These are phyloP conservation scores for Fusarium sp. DNA, from an alignment of 2,329 filamentous ascomycete genomes.

Conservation along the genomic window DNA sequence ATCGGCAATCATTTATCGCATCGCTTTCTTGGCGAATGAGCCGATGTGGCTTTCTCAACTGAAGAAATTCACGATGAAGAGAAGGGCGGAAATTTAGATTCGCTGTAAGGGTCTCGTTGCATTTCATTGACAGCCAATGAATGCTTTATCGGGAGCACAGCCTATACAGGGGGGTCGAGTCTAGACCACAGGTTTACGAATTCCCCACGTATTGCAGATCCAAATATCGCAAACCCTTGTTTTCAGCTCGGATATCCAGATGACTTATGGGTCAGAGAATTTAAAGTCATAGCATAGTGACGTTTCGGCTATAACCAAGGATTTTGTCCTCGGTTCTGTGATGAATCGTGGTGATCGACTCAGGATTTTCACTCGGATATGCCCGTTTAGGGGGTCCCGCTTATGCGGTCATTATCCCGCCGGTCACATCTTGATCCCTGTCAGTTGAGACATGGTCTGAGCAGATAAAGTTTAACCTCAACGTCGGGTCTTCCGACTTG, in stretches of 20 bases:
- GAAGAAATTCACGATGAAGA: not conserved
- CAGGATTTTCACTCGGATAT: constrained; percentile 11
- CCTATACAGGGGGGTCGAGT: not conserved
- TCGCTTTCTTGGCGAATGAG: not conserved
- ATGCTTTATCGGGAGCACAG: constrained; percentile 6
- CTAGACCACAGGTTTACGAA: not conserved
- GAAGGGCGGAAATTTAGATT: not conserved
- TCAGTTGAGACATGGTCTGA: not conserved
- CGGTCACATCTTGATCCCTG: not conserved
- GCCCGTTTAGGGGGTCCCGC: constrained; percentile 8
- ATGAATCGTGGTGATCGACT: not conserved
- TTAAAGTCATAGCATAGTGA: not conserved
- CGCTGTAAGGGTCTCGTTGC: constrained; percentile 7
- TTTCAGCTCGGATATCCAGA: not conserved
- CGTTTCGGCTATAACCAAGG: not conserved
- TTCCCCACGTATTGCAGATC: constrained; percentile 11
- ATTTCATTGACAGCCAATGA: constrained; percentile 22
- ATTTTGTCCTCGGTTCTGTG: not conserved
- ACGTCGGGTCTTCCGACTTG: constrained; percentile 1
- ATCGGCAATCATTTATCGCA: not conserved
- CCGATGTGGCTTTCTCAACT: not conserved
- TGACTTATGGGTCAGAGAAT: not conserved
- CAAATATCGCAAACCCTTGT: constrained; percentile 1
- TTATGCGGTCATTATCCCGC: not conserved
- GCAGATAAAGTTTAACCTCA: constrained; percentile 23